Evolutionary conservation across 2,329 filamentous ascomycete species (phyloP), one percentile per base, ranked within the genome.

Genomic region (Diplodia corticola): DNA sequence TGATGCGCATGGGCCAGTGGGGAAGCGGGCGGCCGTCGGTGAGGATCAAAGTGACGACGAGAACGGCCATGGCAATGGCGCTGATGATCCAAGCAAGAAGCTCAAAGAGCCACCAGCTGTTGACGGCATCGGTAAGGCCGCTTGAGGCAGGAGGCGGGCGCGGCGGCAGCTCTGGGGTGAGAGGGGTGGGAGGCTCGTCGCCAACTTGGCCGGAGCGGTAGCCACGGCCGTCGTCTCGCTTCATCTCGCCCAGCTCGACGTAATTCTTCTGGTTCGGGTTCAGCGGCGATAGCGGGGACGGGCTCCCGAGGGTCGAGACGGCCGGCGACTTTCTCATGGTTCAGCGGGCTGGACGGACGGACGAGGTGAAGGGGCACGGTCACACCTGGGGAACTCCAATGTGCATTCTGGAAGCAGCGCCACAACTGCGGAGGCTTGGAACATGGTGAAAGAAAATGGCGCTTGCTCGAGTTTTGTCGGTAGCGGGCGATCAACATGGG

Each of bases 1-100:
- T 61, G n/a, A 71, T 70, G 15, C 44, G 35, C 17, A 70, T 40
- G 33, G 65, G 60, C 69, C 69, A 71, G 30, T 67, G 55, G 4
- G 40, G 50, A 10, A 69, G 63, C 40, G 69, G 64, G 22, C 55
- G 66, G 22, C 55, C 55, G 63, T 70, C 46, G 35, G 67, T 53
- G 6, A 40, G 55, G 15, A 51, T 13, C 13, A 69, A 57, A 15
- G 69, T 66, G 6, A 49, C 55, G 12, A 69, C 40, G 20, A 70
- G 65, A 13, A 64, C 44, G 33, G 26, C 49, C 37, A 65, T 61
- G 33, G 55, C 66, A 17, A 24, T 35, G 17, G 67, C 63, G 64
- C 68, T 70, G 64, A 65, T 54, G 48, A 70, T 20, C 63, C 64
- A 33, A 50, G 60, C 64, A 20, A 35, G 12, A 10, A 61, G 46